A percentile compares a stretch with the other conserved stretches of the same genome.
These are phyloP conservation scores for Paramecium sexaurelia DNA, from an alignment of 73 alveolate species.

Conservation along the genomic window DNA sequence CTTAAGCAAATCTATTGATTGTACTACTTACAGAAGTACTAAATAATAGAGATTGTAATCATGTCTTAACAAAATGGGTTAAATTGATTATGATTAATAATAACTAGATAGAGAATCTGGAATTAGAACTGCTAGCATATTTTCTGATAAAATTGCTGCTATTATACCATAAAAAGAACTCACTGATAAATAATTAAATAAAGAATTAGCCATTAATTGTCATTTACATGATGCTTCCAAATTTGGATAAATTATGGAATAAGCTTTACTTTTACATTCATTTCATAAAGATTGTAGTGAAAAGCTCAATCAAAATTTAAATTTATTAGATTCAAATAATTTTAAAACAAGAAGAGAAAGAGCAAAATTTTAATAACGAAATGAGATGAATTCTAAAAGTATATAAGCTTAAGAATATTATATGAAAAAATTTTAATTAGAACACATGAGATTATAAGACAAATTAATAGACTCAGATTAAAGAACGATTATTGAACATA, in stretches of 20 bases:
- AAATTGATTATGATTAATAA: not conserved
- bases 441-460: not conserved
- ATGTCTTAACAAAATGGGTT: not conserved
- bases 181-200: not conserved
- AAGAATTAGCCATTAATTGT: not conserved
- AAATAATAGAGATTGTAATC: not conserved
- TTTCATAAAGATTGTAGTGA: not conserved
- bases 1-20: not conserved
- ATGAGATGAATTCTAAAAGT: not conserved
- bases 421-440: not conserved
- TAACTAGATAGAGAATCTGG: not conserved
- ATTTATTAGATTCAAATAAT: not conserved
- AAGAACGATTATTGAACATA: not conserved
- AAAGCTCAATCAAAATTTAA: not conserved
- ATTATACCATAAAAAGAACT: not conserved
- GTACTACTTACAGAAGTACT: not conserved
- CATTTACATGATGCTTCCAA: not conserved
- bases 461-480: not conserved
- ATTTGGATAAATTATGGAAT: conserved; percentile 4
- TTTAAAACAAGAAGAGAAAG: not conserved
- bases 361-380: not conserved
- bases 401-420: not conserved
- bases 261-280: not conserved
- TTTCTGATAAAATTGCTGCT: not conserved
- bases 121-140: not conserved